Evolutionary conservation across 345 rosid genomes (phyloP).

Genomic region (Barbarea vulgaris): DNA sequence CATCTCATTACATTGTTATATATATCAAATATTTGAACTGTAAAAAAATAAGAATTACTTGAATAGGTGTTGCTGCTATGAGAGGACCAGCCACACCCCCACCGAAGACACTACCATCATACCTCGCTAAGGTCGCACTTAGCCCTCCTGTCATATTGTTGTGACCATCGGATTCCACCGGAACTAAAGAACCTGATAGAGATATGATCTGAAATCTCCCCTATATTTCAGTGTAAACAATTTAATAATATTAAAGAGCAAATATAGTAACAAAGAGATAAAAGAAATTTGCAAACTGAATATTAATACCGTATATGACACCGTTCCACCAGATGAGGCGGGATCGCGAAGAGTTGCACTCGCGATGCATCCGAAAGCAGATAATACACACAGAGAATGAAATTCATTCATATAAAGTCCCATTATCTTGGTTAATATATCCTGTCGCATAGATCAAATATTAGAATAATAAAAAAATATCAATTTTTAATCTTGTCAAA

Average conservation of each 20-base stretch:
- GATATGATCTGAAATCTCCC: constrained; percentile 86
- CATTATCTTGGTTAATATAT: constrained; percentile 73
- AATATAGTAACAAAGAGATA: not conserved
- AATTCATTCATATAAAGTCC: constrained; percentile 76
- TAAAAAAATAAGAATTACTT: constrained; percentile 47
- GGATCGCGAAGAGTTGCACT: constrained; percentile 77
- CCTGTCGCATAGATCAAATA: constrained; percentile 46
- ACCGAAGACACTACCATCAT: constrained; percentile 83
- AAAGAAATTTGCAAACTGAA: not conserved
- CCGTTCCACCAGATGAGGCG: constrained; percentile 64
- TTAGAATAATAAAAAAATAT: not conserved
- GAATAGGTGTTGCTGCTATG: constrained; percentile 84
- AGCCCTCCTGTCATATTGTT: constrained; percentile 64
- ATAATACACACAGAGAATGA: constrained; percentile 76
- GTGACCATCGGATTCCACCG: constrained; percentile 48
- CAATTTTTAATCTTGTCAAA: not conserved
- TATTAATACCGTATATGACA: constrained; percentile 73
- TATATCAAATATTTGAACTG: not conserved
- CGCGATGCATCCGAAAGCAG: constrained; percentile 88
- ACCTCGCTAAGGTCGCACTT: constrained; percentile 79
- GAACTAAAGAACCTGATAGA: constrained; percentile 74
- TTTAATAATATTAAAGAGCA: not conserved
- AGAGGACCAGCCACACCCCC: constrained; percentile 93
- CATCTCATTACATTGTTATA: not conserved
- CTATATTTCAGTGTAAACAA: constrained; percentile 42